Evolutionary conservation across 1,139 yeast genomes (phyloP).

Genomic region (Pichia inconspicua): DNA sequence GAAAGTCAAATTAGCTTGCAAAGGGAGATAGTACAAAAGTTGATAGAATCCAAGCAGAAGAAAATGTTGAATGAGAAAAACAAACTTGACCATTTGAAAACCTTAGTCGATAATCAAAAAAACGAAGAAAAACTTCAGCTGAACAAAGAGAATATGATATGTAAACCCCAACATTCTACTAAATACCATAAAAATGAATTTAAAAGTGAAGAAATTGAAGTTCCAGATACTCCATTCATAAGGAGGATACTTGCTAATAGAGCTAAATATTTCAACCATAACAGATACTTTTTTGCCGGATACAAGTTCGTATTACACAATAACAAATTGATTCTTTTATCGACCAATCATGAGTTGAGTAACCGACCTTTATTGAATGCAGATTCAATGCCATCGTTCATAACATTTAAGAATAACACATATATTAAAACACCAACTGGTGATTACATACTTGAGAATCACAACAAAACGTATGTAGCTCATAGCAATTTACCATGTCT

Average conservation of each 20-base stretch:
- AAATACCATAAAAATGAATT: slow-evolving; percentile 4
- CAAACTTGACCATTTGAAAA: slow-evolving; percentile 9
- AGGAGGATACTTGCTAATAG: slow-evolving; percentile 20
- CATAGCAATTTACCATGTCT: slow-evolving; percentile 38
- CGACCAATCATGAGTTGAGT: slow-evolving; percentile 16
- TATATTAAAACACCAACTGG: slow-evolving; percentile 22
- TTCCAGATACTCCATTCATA: slow-evolving; percentile 20
- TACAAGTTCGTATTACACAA: slow-evolving; percentile 23
- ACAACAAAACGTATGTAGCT: slow-evolving; percentile 18
- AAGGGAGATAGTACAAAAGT: slow-evolving; percentile 6
- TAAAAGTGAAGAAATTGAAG: slow-evolving; percentile 5
- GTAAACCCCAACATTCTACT: slow-evolving; percentile 1
- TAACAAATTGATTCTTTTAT: slow-evolving; percentile 21
- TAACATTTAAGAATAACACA: slow-evolving; percentile 12
- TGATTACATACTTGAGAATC: slow-evolving; percentile 15
- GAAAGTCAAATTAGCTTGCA: slow-evolving; percentile 16
- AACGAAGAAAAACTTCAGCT: slow-evolving; percentile 1
- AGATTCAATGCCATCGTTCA: slow-evolving; percentile 15
- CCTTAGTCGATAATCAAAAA: slow-evolving; percentile 1
- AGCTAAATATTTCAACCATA: slow-evolving; percentile 31
- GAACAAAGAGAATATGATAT: slow-evolving; percentile 6
- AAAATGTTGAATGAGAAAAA: slow-evolving; percentile 6
- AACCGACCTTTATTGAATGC: slow-evolving; percentile 13
- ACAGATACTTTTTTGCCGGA: slow-evolving; percentile 33
- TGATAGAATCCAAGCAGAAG: slow-evolving; percentile 5